Evolutionary conservation across 805 yeast genomes (phyloP), one percentile per base, ranked within the genome.

Genomic region (Schwanniomyces pseudopolymorphus): DNA sequence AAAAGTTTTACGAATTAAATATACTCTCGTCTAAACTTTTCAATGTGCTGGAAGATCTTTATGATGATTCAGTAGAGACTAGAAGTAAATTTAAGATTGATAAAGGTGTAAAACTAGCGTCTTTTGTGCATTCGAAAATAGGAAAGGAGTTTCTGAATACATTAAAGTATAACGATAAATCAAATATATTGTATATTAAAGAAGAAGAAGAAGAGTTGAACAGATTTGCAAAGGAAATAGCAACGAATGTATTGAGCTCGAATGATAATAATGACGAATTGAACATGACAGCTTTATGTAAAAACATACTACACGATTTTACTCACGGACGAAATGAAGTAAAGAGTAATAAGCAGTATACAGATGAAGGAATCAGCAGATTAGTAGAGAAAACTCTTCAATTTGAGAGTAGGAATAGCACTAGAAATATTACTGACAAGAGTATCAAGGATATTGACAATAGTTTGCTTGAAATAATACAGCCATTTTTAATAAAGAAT

Each of bases 281-380:
- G 17, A 44, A 35, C 35, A 5, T n/a, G 11, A 38, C 39, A 8
- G 35, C 48, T 19, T 17, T 51, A 20, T 45, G 44, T 20, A 37
- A 38, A n/a, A 17, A 14, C 20, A 24, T 51, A 9, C 24, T 48
- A 21, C 36, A 36, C 10, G 55, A 51, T 26, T 40, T 51, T 31
- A 37, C 49, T n/a, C 24, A 39, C 14, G 55, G 55, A 6, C 27
- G 38, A 7, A 45, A 46, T 17, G 55, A 51, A 40, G 39, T 39
- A 14, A 51, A 48, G 31, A 33, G 37, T 33, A 51, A 51, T 31
- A 44, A 49, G 26, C 47, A 41, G 20, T 51, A 51, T 33, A 44
- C 52, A 3, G 26, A 25, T 21, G 31, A 42, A 3, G 55, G 46
- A 3, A 51, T 51, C 24, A 33, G 21, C 11, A 36, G 35, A 17